phyloP scores from a whole-genome alignment of 495 filamentous ascomycete species.

The Bryoglossum gracile region DNA sequence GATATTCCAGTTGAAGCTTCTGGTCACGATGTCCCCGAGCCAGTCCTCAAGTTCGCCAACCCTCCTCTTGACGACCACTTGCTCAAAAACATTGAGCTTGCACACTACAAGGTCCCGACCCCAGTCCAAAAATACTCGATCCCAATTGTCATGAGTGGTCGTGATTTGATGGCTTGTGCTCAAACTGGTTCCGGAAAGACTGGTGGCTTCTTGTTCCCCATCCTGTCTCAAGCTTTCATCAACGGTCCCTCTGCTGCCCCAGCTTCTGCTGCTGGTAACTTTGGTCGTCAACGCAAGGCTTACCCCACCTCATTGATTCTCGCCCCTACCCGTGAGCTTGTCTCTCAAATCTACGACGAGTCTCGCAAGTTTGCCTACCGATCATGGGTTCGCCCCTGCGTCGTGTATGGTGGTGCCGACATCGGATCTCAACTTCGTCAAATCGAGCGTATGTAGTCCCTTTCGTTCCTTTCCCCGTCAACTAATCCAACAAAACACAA shows the following conservation, averaged over 20 bases:
- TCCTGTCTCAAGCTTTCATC: slow-evolving; percentile 90
- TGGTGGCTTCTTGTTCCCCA: slow-evolving; percentile 97
- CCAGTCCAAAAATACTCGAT: slow-evolving; percentile 98
- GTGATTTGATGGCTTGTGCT: slow-evolving; percentile 98
- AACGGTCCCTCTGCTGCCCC: slow-evolving; percentile 71
- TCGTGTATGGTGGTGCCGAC: slow-evolving; percentile 98
- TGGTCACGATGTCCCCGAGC: slow-evolving; percentile 87
- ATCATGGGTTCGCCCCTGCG: slow-evolving; percentile 96
- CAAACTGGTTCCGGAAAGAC: slow-evolving; percentile 99
- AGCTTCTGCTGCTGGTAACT: slow-evolving; percentile 55
- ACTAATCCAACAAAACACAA: slow-evolving; percentile 4
- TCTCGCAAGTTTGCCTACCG: slow-evolving; percentile 97
- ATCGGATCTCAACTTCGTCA: slow-evolving; percentile 94
- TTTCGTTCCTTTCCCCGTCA: slow-evolving; percentile 6
- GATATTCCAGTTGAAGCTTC: slow-evolving; percentile 98
- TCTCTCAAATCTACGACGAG: slow-evolving; percentile 98
- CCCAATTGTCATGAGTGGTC: slow-evolving; percentile 91
- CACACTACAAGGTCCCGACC: slow-evolving; percentile 88
- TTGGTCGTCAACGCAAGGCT: slow-evolving; percentile 84
- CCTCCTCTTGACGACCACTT: slow-evolving; percentile 91
- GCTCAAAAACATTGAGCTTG: slow-evolving; percentile 81
- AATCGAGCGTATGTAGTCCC: slow-evolving; percentile 61
- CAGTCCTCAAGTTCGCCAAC: slow-evolving; percentile 82
- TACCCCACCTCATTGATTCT: slow-evolving; percentile 93
- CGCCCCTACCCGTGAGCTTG: slow-evolving; percentile 93